Evolutionary conservation across 495 filamentous ascomycete genomes (phyloP), one percentile per base, ranked within the genome.

Genomic region (Penicillium silybi): DNA sequence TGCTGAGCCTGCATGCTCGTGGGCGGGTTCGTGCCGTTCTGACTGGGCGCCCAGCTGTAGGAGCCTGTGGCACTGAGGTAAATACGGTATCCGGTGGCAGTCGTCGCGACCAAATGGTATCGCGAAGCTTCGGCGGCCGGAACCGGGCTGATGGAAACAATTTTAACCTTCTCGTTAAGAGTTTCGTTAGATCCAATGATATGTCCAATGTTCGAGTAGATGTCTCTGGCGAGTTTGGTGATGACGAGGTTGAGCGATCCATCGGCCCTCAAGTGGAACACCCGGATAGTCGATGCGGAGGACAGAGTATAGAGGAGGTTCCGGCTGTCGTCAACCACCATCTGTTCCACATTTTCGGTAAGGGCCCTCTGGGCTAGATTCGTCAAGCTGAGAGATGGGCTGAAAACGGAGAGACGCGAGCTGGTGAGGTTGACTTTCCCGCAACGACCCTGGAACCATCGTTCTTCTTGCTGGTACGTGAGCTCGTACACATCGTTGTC

Each of bases 1-100:
- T 92, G 91, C 56, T 95, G 88, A 18, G 97, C 84, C 65, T 96
- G 92, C 91, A 99, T 97, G 71, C 90, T 97, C 44, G 87, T 92
- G 3, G 95, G 92, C 0, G 90, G 83, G 49, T 74, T 78, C 39
- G 68, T 77, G 20, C 74, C 69, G 19, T 64, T 70, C 16, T 84
- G 77, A 22, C 80, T 73, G 11, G 80, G 72, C 6, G 77, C 73
- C 66, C 84, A 86, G 32, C 81, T 85, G 42, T 85, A 85, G 6
- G 88, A 81, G 37, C 86, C 85, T 2, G 92, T 95, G 6, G 92
- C 90, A 61, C 90, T 97, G 47, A 97, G 75, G 62, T 90, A 97
- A 18, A 99, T 81, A 16, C 93, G 85, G 63, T 90, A 95, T 10
- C 93, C 93, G 4, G 89, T 92, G 23, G 86, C 85, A 2, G 93